Evolutionary conservation across 2,329 filamentous ascomycete genomes (phyloP).

Genomic region (Fusarium sp.): DNA sequence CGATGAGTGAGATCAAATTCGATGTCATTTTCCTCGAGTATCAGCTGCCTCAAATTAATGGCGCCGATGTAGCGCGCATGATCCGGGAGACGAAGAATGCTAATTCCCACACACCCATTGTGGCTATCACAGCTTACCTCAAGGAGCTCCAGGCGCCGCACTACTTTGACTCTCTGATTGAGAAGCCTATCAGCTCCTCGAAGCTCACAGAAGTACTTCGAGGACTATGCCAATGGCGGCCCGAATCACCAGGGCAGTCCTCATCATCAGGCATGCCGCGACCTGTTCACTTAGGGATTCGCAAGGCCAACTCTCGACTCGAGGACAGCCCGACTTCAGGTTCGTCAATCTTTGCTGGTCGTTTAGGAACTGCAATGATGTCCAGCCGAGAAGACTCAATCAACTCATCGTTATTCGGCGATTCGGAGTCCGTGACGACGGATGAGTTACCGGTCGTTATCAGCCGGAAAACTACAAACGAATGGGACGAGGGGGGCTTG

Average conservation of each 20-base stretch:
- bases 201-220: slow-evolving; percentile 91
- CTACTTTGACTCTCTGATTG: slow-evolving; percentile 93
- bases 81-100: slow-evolving; percentile 95
- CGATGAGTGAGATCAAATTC: slow-evolving; percentile 97
- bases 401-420: slow-evolving; percentile 86
- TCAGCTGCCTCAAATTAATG: slow-evolving; percentile 93
- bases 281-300: slow-evolving; percentile 71
- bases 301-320: slow-evolving; percentile 69
- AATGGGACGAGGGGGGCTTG: slow-evolving; percentile 82
- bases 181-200: slow-evolving; percentile 93
- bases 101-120: slow-evolving; percentile 93
- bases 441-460: slow-evolving; percentile 84
- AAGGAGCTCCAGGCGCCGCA: slow-evolving; percentile 96
- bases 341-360: slow-evolving; percentile 75
- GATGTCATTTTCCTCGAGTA: slow-evolving; percentile 99
- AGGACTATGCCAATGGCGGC: slow-evolving; percentile 92
- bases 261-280: slow-evolving; percentile 63
- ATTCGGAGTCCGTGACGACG: slow-evolving; percentile 79
- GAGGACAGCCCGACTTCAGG: slow-evolving; percentile 89
- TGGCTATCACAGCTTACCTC: slow-evolving; percentile 96
- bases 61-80: slow-evolving; percentile 96
- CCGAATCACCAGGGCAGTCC: slow-evolving; percentile 66
- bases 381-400: slow-evolving; percentile 91
- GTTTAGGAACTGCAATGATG: slow-evolving; percentile 79
- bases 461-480: slow-evolving; percentile 76